phyloP scores from a whole-genome alignment of 2,329 filamentous ascomycete genomes.

The Talaromyces sp. region DNA sequence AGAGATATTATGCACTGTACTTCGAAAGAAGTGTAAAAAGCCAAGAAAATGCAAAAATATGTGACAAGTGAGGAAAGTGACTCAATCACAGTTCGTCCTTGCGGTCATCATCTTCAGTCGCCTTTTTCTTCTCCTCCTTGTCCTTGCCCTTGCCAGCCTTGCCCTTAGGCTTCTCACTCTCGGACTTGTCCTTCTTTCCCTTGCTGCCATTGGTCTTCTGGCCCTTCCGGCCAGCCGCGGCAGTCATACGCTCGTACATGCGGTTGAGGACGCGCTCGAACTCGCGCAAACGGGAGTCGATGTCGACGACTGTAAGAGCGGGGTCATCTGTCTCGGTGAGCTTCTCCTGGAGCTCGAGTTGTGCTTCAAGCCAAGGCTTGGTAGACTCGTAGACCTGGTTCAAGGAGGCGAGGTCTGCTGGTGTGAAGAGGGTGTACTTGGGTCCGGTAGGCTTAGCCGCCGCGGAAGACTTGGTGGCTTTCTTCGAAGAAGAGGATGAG shows the following conservation, averaged over 20 bases:
- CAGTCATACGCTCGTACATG: conserved; percentile 50
- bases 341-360: conserved; percentile 70
- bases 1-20: conserved; percentile 19
- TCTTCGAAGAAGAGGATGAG: conserved; percentile 42
- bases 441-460: conserved; percentile 49
- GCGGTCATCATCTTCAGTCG: conserved; percentile 29
- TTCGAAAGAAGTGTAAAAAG: conserved; percentile 5
- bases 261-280: conserved; percentile 58
- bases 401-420: conserved; percentile 70
- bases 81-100: conserved; percentile 38
- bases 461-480: conserved; percentile 37
- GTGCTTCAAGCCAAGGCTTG: conserved; percentile 73
- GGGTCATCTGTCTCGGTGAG: conserved; percentile 73
- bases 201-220: conserved; percentile 27
- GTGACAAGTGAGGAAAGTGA: conserved; percentile 1
- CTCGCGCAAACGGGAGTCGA: conserved; percentile 68
- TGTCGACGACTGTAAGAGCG: conserved; percentile 70
- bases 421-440: conserved; percentile 68
- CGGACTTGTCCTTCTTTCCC: conserved; percentile 34
- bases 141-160: conserved; percentile 13
- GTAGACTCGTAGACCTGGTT: conserved; percentile 65
- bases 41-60: conserved; percentile 14
- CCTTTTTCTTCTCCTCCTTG: conserved; percentile 14
- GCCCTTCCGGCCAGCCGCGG: conserved; percentile 35
- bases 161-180: conserved; percentile 24